Evolutionary conservation across 169 alveolate genomes (phyloP), one percentile per base, ranked within the genome.

Genomic region (Plasmodium blacklocki): DNA sequence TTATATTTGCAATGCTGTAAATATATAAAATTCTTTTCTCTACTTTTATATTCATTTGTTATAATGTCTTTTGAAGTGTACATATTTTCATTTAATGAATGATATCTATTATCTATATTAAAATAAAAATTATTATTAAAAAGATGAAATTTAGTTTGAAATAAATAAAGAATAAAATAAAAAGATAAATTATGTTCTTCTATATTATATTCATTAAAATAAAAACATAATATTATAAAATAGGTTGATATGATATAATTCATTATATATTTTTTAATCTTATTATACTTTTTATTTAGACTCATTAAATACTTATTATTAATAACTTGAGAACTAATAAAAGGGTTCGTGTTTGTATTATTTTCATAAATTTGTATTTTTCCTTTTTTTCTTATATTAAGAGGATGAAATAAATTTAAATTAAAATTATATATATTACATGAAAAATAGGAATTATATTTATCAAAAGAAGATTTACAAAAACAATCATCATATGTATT

Each of bases 151-250:
- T 58, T 47, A 43, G 47, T 67, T 80, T 80, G 90, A 80, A 80
- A 80, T 5, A 26, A 19, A 29, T 49, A 54, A 12, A 68, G 21
- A 67, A 80, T 80, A 26, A 67, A 39, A 71, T 67, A 72, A 68
- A 68, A 39, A 32, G 90, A 67, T 43, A 80, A 29, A 52, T 68
- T 80, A 15, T 80, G 19, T 49, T 39, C 14, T 15, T 67, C 62
- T 80, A 80, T 80, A 60, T 9, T 52, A 76, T 80, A 12, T 47
- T 80, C 83, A 68, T 80, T 49, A 47, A 56, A 80, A 62, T 80
- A 62, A 68, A 80, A 80, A 64, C 15, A 71, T 39, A 80, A 45
- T 26, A 67, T 29, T 14, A 80, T 26, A 68, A 54, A 71, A 63
- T 80, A 80, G 5, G 70, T 39, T 8, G 60, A 29, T 60, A 80